Evolutionary conservation across 2,329 filamentous ascomycete species (phyloP), one percentile per base, ranked within the genome.

Genomic region (Xylariaceae sp.): DNA sequence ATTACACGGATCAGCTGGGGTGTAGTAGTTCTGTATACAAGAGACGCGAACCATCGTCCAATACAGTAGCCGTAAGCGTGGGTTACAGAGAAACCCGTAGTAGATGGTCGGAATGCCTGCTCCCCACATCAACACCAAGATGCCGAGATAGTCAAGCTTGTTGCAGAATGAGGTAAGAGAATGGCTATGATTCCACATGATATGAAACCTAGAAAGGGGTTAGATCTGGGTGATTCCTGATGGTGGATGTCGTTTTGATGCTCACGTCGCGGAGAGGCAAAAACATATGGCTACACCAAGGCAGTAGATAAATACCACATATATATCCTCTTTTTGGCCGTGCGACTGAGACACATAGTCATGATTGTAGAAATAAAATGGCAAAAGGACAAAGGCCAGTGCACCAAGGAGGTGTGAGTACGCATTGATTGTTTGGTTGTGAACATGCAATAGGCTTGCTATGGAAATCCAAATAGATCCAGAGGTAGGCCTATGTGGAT

Each of bases 81-180:
- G 31, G 14, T 56, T 44, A 27, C 53, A 56, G 35, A 41, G 36
- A 27, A 59, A 57, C 4, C 56, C 56, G 36, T 58, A 59, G 44
- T 59, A 58, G 10, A 57, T 57, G 10, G 53, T 47, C 6, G 56
- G 54, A 1, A 57, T 47, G 5, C 45, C 45, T 2, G 56, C 54
- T 11, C 42, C 44, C 56, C 55, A 57, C 52, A 58, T 58, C 2
- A 58, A 40, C 6, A 53, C 36, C 1, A 57, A 22, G 27, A 58
- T 55, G 2, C 55, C 54, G 4, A 55, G 45, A 38, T 55, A 57
- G 44, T 58, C 54, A 3, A 57, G 46, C 39, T 58, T 42, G n/a
- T 55, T 57, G 15, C 54, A 38, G 15, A 49, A 43, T 11, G 33
- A 36, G 2, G 48, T 30, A 2, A 44, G 14, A 9, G 15, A 19